phyloP scores from a whole-genome alignment of 2,329 filamentous ascomycete genomes.

The Fusarium temperatum region DNA sequence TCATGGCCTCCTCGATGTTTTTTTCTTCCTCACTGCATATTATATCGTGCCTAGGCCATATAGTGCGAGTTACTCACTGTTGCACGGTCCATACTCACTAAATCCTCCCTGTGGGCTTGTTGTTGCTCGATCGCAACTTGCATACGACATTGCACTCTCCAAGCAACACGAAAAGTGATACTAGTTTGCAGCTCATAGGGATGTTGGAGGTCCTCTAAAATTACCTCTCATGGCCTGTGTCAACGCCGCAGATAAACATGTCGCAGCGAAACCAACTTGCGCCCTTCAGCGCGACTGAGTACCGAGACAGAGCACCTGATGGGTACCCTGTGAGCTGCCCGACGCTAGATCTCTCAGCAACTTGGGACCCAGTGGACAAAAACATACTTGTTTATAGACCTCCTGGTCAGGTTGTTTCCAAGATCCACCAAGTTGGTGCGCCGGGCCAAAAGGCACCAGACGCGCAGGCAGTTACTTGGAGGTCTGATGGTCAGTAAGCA shows the following conservation, averaged over 20 bases:
- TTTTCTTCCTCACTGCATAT: background rate
- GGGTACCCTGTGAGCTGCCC: conserved; percentile 79
- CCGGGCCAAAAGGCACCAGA: conserved; percentile 53
- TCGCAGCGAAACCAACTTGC: conserved; percentile 49
- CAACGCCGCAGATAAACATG: conserved; percentile 36
- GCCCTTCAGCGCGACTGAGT: conserved; percentile 65
- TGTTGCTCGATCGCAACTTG: conserved; percentile 13
- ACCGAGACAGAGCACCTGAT: conserved; percentile 63
- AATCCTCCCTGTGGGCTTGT: background rate
- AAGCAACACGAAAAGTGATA: background rate
- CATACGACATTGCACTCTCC: background rate
- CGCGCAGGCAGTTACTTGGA: conserved; percentile 68
- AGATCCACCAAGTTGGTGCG: conserved; percentile 56
- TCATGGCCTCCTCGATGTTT: background rate
- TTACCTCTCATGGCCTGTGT: background rate
- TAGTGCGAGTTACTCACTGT: background rate
- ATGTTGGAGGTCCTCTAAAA: background rate
- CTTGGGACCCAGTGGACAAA: conserved; percentile 71
- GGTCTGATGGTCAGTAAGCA: conserved; percentile 66
- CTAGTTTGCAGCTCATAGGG: background rate
- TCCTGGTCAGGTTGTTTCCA: conserved; percentile 73
- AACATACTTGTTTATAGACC: conserved; percentile 81
- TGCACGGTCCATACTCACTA: conserved; percentile 6
- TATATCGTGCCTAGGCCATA: background rate
- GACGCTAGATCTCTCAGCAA: conserved; percentile 82